Conservation (phyloP, 306 rosid species). For the Quercus suber region DNA sequence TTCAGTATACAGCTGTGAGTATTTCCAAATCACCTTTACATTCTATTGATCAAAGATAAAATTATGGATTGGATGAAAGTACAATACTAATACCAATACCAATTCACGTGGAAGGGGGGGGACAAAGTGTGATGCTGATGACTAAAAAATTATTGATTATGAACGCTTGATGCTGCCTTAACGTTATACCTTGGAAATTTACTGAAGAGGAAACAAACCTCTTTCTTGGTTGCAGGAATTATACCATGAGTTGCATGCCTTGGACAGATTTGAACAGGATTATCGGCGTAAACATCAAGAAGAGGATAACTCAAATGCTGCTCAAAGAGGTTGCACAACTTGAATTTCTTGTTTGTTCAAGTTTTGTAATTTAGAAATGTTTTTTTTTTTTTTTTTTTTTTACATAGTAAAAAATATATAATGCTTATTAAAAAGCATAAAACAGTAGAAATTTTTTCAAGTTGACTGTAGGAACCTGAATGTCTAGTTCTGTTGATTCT, state of each 20-base stretch:
- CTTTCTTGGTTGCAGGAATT: conserved; percentile 62
- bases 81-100: not conserved
- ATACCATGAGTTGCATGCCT: conserved; percentile 92
- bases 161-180: conserved; percentile 6
- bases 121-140: not conserved
- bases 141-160: not conserved
- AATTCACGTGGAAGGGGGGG: too few species aligned
- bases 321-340: conserved; percentile 71
- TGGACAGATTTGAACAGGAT: conserved; percentile 97
- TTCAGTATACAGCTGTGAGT: conserved; percentile 93
- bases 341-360: conserved; percentile 12
- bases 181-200: conserved; percentile 8
- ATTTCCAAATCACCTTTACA: conserved; percentile 9
- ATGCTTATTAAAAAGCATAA: not conserved
- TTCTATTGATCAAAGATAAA: not conserved
- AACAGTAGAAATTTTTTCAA: not conserved
- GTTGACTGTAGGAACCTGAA: not conserved
- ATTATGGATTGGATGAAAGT: not conserved
- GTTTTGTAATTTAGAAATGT: conserved; percentile 2
- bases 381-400: not conserved
- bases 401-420: conserved; percentile 1
- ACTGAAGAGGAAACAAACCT: conserved; percentile 12
- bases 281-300: conserved; percentile 88
- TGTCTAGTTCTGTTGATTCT: not conserved
- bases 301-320: conserved; percentile 78